Percentiles rank a stretch among this genome's conserved stretches.
These are phyloP conservation scores for Thelonectria rubi DNA, from an alignment of 2,329 filamentous ascomycete species.

Conservation along the genomic window DNA sequence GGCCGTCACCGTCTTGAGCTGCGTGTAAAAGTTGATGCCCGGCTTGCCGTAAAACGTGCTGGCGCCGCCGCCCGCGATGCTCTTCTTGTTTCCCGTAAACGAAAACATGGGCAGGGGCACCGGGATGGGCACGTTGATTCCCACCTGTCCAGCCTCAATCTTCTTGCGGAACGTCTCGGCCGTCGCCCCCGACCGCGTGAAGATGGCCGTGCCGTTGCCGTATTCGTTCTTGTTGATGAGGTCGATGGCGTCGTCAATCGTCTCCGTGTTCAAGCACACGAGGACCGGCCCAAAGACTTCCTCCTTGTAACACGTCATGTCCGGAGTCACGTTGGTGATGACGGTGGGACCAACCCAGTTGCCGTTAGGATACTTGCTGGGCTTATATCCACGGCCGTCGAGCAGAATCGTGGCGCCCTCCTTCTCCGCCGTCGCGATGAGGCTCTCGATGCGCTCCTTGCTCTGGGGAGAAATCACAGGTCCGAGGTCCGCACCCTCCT, in stretches of 20 bases:
- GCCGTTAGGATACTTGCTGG: conserved; percentile 82
- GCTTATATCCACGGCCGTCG: conserved; percentile 79
- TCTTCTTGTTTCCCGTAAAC: conserved; percentile 86
- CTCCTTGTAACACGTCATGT: conserved; percentile 86
- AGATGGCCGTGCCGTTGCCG: conserved; percentile 86
- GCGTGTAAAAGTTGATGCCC: conserved; percentile 93
- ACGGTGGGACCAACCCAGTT: conserved; percentile 89
- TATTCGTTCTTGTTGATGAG: conserved; percentile 89
- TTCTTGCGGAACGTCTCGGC: conserved; percentile 81
- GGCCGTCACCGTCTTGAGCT: conserved; percentile 96
- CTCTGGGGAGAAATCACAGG: conserved; percentile 84
- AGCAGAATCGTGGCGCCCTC: conserved; percentile 86
- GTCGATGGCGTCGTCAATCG: conserved; percentile 80
- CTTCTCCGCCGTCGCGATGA: conserved; percentile 80
- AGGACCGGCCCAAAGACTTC: conserved; percentile 89
- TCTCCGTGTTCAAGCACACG: conserved; percentile 81
- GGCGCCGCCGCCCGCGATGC: conserved; percentile 87
- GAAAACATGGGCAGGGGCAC: conserved; percentile 77
- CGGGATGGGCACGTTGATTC: conserved; percentile 84
- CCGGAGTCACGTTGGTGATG: conserved; percentile 79
- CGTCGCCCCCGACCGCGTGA: conserved; percentile 80
- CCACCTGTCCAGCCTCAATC: conserved; percentile 86
- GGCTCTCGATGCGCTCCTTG: conserved; percentile 78
- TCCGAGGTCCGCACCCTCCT: conserved; percentile 80
- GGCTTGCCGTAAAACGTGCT: conserved; percentile 96